Evolutionary conservation across 2,329 filamentous ascomycete species (phyloP), one percentile per base, ranked within the genome.

Genomic region (Arthrobotrys sinensis): DNA sequence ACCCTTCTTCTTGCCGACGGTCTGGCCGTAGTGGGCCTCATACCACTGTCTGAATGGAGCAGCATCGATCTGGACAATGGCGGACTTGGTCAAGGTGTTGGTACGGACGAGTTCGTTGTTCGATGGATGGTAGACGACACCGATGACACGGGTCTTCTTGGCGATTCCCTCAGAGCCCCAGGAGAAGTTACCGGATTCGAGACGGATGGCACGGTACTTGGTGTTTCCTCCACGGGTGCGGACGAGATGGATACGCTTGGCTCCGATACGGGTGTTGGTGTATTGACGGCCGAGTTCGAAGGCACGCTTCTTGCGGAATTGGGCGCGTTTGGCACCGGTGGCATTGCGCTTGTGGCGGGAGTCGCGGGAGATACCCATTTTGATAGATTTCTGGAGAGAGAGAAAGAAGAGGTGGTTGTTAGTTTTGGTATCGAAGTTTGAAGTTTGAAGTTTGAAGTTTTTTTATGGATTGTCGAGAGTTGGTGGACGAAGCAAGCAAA

Each of bases 61-160:
- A 84, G 96, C 96, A 87, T 99, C 96, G 88, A 99, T 89, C 90
- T 99, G 96, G 86, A 99, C 93, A 85, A 99, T 93, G 88, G 96
- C 96, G 85, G 93, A 93, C 89, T 94, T 96, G 90, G 96, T 99
- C 86, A 99, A 91, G 89, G 96, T 98, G 92, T 99, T 99, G 88
- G 96, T 99, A 86, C 96, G 96, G 90, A 99, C 94, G 84, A 99
- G 91, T 89, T 99, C 96, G 93, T 99, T 99, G 94, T 99, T 99
- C 87, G 95, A 97, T 81, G 96, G 96, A 89, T 99, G 96, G 93
- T 94, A 99, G 86, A 91, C 92, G 88, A 99, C 96, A 85, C 89
- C 94, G 87, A 99, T 97, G 87, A 99, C 93, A 90, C 96, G 96
- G 88, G 93, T 94, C 92, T 99, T 99, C 91, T 96, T 95, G 88